A percentile compares a stretch with the other conserved stretches of the same genome.
Conservation (phyloP, 2,329 filamentous ascomycete genomes). For the Calonectria pauciramosa region DNA sequence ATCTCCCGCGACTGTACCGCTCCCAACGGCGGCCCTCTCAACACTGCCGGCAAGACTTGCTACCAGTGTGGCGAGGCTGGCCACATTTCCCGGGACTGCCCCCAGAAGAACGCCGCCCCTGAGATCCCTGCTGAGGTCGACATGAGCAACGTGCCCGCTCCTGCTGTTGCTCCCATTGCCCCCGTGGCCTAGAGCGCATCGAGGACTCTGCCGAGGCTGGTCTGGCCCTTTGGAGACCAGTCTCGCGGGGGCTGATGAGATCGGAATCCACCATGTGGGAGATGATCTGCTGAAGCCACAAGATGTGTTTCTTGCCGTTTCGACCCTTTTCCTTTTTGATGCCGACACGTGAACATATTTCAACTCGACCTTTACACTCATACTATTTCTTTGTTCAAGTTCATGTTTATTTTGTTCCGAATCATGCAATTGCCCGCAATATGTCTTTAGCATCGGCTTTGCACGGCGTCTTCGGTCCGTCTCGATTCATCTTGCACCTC, state of each 20-base stretch:
- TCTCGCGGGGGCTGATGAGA: constrained; percentile 30
- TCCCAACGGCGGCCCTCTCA: constrained; percentile 94
- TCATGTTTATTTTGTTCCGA: constrained; percentile 48
- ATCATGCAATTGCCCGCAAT: constrained; percentile 47
- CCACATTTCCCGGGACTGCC: constrained; percentile 96
- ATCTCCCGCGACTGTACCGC: constrained; percentile 96
- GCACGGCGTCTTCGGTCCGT: constrained; percentile 48
- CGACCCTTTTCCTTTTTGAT: constrained; percentile 42
- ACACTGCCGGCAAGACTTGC: constrained; percentile 97
- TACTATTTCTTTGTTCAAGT: constrained; percentile 49
- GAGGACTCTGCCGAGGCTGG: constrained; percentile 30
- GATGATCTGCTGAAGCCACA: constrained; percentile 25
- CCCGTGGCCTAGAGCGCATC: constrained; percentile 53
- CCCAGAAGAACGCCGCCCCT: constrained; percentile 73
- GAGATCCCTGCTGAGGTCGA: constrained; percentile 63
- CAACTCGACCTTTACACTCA: constrained; percentile 35
- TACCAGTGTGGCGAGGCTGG: constrained; percentile 97
- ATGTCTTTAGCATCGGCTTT: constrained; percentile 44
- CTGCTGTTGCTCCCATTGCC: constrained; percentile 62
- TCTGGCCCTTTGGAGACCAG: constrained; percentile 11
- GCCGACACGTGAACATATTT: constrained; percentile 48
- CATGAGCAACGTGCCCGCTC: constrained; percentile 56
- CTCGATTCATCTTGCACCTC: constrained; percentile 45
- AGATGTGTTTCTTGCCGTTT: constrained; percentile 40
- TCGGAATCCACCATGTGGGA: constrained; percentile 17